phyloP scores from a whole-genome alignment of 805 yeast species.

The Wickerhamomyces chaumierensis region DNA sequence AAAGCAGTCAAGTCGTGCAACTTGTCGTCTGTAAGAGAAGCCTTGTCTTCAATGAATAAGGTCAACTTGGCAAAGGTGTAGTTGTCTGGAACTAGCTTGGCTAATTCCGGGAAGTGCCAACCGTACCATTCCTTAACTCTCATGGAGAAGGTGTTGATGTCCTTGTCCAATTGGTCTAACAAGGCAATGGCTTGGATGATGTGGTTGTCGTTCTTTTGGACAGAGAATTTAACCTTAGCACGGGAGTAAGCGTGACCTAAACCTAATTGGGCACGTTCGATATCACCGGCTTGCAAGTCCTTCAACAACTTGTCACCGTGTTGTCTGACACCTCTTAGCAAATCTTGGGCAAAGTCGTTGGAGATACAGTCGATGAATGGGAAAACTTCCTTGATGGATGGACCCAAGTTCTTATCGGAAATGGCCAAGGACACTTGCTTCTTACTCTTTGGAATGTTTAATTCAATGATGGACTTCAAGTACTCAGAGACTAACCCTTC shows the following conservation, averaged over 20 bases:
- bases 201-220: conserved; percentile 97
- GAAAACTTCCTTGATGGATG: conserved; percentile 85
- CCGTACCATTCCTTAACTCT: conserved; percentile 99
- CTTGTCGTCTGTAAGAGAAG: conserved; percentile 66
- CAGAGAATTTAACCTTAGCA: conserved; percentile 97
- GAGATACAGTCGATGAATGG: conserved; percentile 85
- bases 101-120: conserved; percentile 97
- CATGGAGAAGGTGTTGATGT: conserved; percentile 96
- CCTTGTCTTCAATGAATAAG: conserved; percentile 76
- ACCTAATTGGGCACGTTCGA: conserved; percentile 97
- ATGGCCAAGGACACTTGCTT: conserved; percentile 71
- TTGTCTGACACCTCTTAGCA: conserved; percentile 87
- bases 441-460: conserved; percentile 77
- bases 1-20: conserved; percentile 83
- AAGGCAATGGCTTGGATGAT: conserved; percentile 97
- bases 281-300: conserved; percentile 87
- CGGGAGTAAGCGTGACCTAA: conserved; percentile 98
- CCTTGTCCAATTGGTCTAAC: conserved; percentile 93
- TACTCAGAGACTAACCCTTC: conserved; percentile 94
- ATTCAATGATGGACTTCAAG: conserved; percentile 78
- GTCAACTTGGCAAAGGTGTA: conserved; percentile 92
- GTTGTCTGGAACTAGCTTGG: conserved; percentile 95
- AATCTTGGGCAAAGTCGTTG: conserved; percentile 87
- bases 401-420: conserved; percentile 91
- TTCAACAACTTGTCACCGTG: conserved; percentile 84